phyloP scores from a whole-genome alignment of 1,284 basidiomycete genomes.

The Thecaphora frezii region DNA sequence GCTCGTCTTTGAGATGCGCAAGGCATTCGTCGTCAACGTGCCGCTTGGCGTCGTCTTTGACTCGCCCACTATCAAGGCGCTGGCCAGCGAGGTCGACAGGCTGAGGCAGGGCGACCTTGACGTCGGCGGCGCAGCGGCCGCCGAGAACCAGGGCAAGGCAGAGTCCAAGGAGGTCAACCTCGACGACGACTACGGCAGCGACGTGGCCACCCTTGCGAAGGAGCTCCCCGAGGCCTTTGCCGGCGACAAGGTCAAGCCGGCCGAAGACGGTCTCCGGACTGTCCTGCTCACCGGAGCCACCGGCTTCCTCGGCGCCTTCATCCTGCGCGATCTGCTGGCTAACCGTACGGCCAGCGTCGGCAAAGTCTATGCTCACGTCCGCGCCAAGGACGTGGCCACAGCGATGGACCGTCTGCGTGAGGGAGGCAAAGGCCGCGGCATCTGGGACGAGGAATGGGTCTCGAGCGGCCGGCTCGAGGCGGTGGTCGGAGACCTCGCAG shows the following conservation, averaged over 20 bases:
- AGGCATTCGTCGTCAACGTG: conserved; percentile 84
- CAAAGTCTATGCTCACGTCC: conserved; percentile 89
- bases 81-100: conserved; percentile 77
- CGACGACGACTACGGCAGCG: conserved; percentile 72
- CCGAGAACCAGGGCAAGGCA: conserved; percentile 7
- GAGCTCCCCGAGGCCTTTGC: conserved; percentile 42
- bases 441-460: conserved; percentile 91
- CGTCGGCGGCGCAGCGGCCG: conserved; percentile 60
- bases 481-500: conserved; percentile 82
- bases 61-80: conserved; percentile 79
- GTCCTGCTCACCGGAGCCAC: conserved; percentile 96
- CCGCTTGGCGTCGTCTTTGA: conserved; percentile 93
- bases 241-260: conserved; percentile 19
- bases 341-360: conserved; percentile 67
- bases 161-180: conserved; percentile 51
- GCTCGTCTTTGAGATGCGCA: conserved; percentile 94
- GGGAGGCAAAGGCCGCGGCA: conserved; percentile 78
- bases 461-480: conserved; percentile 72
- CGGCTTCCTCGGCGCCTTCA: conserved; percentile 93
- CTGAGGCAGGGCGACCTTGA: conserved; percentile 81
- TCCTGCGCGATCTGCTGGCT: conserved; percentile 78
- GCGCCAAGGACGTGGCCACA: conserved; percentile 69
- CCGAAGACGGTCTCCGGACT: conserved; percentile 63
- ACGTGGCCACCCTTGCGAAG: conserved; percentile 71
- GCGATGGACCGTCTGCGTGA: conserved; percentile 75